phyloP scores from a whole-genome alignment of 2,329 filamentous ascomycete genomes.

The Monilinia vaccinii-corymbosi region DNA sequence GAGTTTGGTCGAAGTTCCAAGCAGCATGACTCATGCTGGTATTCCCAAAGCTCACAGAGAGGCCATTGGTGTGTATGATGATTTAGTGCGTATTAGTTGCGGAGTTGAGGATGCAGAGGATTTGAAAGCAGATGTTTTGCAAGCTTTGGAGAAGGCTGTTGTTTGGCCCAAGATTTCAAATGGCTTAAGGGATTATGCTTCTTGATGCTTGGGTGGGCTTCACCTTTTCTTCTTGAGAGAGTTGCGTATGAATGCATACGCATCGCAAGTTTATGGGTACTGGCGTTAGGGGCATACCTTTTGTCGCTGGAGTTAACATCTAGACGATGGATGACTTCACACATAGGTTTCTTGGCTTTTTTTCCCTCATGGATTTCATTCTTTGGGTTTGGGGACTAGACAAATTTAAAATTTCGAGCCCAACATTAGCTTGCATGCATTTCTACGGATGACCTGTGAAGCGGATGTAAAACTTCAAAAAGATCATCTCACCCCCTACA shows the following conservation, averaged over 20 bases:
- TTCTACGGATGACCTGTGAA: background rate
- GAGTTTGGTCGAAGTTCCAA: slow-evolving; percentile 82
- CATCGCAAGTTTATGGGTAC: background rate
- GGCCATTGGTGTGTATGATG: slow-evolving; percentile 87
- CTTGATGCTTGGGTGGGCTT: background rate
- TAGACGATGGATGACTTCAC: background rate
- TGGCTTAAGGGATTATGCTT: slow-evolving; percentile 13
- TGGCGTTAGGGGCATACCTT: slow-evolving; percentile 1
- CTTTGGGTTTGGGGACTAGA: background rate
- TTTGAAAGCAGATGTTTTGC: slow-evolving; percentile 69
- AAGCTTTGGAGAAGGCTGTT: slow-evolving; percentile 72
- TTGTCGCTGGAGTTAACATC: background rate
- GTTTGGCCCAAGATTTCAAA: slow-evolving; percentile 30
- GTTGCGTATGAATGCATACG: background rate
- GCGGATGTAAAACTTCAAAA: background rate
- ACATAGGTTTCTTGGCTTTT: background rate
- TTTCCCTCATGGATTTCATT: background rate
- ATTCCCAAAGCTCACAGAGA: slow-evolving; percentile 88
- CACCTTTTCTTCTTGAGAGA: background rate
- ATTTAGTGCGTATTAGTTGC: slow-evolving; percentile 86
- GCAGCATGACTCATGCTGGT: slow-evolving; percentile 93
- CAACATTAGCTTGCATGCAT: background rate
- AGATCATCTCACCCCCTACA: background rate
- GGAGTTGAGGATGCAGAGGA: slow-evolving; percentile 88
- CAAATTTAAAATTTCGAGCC: background rate